Conservation (phyloP, 2,329 filamentous ascomycete species). For the Scolecobasidium constrictum region DNA sequence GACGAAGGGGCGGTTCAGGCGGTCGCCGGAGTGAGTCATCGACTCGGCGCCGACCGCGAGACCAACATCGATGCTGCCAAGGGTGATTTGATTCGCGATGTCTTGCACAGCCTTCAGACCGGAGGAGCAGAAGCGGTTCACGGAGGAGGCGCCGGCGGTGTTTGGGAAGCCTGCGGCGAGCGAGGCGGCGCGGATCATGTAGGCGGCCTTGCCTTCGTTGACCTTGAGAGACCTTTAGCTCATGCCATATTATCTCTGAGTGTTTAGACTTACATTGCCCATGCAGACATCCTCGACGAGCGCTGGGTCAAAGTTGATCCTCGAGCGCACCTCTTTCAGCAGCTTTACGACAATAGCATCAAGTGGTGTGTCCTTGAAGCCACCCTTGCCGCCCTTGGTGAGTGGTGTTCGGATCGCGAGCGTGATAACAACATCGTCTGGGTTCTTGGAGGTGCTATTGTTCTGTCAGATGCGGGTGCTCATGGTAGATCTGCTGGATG, state of each 20-base stretch:
- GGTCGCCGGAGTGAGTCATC: slow-evolving; percentile 69
- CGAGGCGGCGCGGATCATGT: slow-evolving; percentile 79
- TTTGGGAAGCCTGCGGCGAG: slow-evolving; percentile 91
- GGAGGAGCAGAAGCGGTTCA: slow-evolving; percentile 96
- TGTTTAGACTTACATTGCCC: slow-evolving; percentile 59
- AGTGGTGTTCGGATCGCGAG: slow-evolving; percentile 82
- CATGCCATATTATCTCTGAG: slow-evolving; percentile 14
- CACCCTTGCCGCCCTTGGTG: slow-evolving; percentile 79
- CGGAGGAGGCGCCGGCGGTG: slow-evolving; percentile 66
- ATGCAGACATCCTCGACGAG: slow-evolving; percentile 84
- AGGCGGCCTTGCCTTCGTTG: slow-evolving; percentile 73
- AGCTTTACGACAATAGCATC: slow-evolving; percentile 80
- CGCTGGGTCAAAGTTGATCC: slow-evolving; percentile 66
- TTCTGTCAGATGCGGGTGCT: not conserved
- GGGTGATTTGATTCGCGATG: slow-evolving; percentile 76
- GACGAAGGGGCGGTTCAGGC: slow-evolving; percentile 63
- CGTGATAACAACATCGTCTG: slow-evolving; percentile 95
- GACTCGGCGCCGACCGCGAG: slow-evolving; percentile 80
- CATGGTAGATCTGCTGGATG: not conserved
- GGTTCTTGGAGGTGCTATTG: slow-evolving; percentile 56
- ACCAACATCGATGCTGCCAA: slow-evolving; percentile 75
- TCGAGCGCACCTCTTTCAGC: slow-evolving; percentile 54
- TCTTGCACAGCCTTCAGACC: slow-evolving; percentile 92
- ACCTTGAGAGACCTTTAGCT: slow-evolving; percentile 43
- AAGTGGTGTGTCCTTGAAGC: slow-evolving; percentile 86